A percentile compares a stretch with the other conserved stretches of the same genome.
These are phyloP conservation scores for Xylaria acuta DNA, from an alignment of 495 filamentous ascomycete genomes.

Conservation along the genomic window DNA sequence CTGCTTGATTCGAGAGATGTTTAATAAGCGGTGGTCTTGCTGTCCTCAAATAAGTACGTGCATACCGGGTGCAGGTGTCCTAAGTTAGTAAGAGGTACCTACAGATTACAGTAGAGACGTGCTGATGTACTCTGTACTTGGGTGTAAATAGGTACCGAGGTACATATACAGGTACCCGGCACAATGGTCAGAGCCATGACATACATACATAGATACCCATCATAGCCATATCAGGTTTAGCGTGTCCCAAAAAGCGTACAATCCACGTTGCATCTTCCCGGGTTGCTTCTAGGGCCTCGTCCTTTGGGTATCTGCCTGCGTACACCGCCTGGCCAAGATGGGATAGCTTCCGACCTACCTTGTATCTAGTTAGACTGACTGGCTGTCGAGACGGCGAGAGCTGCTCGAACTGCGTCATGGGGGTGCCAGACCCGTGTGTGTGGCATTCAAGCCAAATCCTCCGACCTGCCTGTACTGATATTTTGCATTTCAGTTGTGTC, in stretches of 20 bases:
- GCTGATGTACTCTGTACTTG: neutral
- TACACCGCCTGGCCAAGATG: neutral
- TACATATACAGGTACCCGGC: neutral
- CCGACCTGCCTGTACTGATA: neutral
- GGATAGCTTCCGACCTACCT: neutral
- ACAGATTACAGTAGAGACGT: too few relatives aligned
- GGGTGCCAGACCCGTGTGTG: neutral
- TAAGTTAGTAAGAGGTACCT: too few relatives aligned
- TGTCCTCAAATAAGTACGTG: constrained; percentile 17
- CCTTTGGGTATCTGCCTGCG: constrained; percentile 7
- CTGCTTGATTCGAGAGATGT: neutral
- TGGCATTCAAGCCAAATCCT: neutral
- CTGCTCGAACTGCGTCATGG: constrained; percentile 19
- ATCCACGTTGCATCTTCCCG: too few relatives aligned
- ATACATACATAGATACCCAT: too few relatives aligned
- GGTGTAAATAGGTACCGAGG: neutral
- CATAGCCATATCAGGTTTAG: too few relatives aligned
- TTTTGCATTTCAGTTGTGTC: neutral
- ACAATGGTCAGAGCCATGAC: neutral
- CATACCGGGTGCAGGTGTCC: neutral
- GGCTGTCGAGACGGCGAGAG: neutral
- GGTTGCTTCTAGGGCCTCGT: too few relatives aligned
- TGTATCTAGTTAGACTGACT: neutral
- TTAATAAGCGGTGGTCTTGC: constrained; percentile 17
- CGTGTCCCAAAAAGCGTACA: too few relatives aligned